phyloP scores from a whole-genome alignment of 78 protist genomes.

The Protostelium mycophagum region DNA sequence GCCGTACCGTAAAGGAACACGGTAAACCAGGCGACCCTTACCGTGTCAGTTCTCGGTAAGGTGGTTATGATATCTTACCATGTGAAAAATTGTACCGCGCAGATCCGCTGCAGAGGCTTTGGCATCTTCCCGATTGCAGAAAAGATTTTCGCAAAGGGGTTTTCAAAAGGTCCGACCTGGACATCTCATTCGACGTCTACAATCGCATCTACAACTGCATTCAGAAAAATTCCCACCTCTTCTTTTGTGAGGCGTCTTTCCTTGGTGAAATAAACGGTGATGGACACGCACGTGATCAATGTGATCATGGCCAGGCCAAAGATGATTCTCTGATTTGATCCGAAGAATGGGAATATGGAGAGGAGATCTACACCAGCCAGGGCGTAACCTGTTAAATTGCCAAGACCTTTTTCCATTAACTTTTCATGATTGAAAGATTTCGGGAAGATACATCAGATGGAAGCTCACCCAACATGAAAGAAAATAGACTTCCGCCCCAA shows the following conservation, averaged over 20 bases:
- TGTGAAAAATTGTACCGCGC: constrained; percentile 56
- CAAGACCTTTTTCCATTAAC: constrained; percentile 14
- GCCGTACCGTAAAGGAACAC: constrained; percentile 43
- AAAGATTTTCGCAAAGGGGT: constrained; percentile 21
- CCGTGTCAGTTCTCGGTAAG: not conserved
- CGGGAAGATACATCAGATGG: not conserved
- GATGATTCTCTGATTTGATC: constrained; percentile 38
- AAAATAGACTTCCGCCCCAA: constrained; percentile 45
- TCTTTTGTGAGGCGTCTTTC: not conserved
- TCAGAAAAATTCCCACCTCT: no score
- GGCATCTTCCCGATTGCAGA: constrained; percentile 38
- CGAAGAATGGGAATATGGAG: constrained; percentile 44
- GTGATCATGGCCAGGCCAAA: not conserved
- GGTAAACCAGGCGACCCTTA: constrained; percentile 60
- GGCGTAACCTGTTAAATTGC: constrained; percentile 50
- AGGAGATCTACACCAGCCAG: constrained; percentile 28
- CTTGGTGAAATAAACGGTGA: not conserved
- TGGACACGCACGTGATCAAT: not conserved
- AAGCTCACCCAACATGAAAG: constrained; percentile 32
- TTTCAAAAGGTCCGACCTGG: constrained; percentile 1
- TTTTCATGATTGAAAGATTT: no score
- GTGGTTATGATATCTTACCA: constrained; percentile 3
- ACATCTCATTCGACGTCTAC: not conserved
- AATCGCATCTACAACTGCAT: no score
- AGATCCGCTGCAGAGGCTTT: constrained; percentile 9